Evolutionary conservation across 257 asterid species (phyloP).

Genomic region (Echites panduratus): DNA sequence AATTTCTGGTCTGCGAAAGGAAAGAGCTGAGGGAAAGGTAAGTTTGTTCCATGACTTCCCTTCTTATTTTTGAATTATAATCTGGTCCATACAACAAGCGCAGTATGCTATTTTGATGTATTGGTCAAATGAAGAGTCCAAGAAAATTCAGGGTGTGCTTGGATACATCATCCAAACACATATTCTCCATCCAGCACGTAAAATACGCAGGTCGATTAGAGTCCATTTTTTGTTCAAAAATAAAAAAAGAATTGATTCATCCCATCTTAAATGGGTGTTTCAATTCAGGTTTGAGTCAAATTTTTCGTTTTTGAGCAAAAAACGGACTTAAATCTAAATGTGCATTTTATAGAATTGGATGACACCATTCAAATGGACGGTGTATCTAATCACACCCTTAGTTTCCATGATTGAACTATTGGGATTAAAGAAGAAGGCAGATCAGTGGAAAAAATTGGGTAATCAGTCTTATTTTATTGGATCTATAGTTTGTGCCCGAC

Average conservation of each 20-base stretch:
- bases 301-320: too few relatives aligned
- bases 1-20: constrained; percentile 45
- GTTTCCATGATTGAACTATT: not conserved
- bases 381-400: too few relatives aligned
- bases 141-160: not conserved
- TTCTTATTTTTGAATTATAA: not conserved
- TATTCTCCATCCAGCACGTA: too few relatives aligned
- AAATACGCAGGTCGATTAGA: too few relatives aligned
- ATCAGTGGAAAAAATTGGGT: not conserved
- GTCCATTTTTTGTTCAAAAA: too few relatives aligned
- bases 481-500: constrained; percentile 46
- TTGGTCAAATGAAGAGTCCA: not conserved
- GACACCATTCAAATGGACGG: too few relatives aligned
- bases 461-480: not conserved
- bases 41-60: not conserved
- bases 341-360: too few relatives aligned
- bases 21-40: constrained; percentile 63
- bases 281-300: too few relatives aligned
- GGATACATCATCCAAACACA: too few relatives aligned
- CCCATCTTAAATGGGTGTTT: too few relatives aligned
- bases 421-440: not conserved
- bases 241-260: too few relatives aligned
- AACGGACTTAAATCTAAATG: too few relatives aligned
- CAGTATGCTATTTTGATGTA: not conserved
- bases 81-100: not conserved